phyloP scores from a whole-genome alignment of 768 basidiomycete species.

The Botryobasidium botryosum region DNA sequence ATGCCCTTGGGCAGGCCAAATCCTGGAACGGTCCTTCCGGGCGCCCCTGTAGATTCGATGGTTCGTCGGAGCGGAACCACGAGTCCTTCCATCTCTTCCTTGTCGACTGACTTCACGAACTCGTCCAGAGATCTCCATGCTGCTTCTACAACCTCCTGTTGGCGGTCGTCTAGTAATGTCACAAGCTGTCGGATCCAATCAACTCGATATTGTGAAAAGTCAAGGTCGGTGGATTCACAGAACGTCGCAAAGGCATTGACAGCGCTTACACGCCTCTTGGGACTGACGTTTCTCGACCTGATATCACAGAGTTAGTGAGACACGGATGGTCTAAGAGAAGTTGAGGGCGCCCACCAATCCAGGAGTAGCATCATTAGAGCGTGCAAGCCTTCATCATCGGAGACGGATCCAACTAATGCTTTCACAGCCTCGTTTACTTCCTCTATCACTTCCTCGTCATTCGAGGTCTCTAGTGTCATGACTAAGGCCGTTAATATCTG shows the following conservation, averaged over 20 bases:
- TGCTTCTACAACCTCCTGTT: slow-evolving; percentile 38
- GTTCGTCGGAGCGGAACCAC: slow-evolving; percentile 79
- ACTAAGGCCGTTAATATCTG: slow-evolving; percentile 67
- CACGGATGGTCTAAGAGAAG: background rate
- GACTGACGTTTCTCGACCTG: slow-evolving; percentile 67
- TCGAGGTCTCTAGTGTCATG: slow-evolving; percentile 45
- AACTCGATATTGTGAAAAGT: slow-evolving; percentile 68
- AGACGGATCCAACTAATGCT: slow-evolving; percentile 61
- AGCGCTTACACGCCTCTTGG: slow-evolving; percentile 57
- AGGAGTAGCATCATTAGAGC: slow-evolving; percentile 77
- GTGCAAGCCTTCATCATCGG: slow-evolving; percentile 76
- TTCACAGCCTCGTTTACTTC: slow-evolving; percentile 63
- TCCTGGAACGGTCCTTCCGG: slow-evolving; percentile 64
- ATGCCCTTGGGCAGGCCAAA: slow-evolving; percentile 76
- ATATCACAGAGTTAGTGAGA: background rate
- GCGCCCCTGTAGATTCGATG: slow-evolving; percentile 70
- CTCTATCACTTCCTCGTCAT: slow-evolving; percentile 46
- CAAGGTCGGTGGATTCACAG: slow-evolving; percentile 68
- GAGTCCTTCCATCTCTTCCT: slow-evolving; percentile 82
- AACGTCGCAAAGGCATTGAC: slow-evolving; percentile 65
- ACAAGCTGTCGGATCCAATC: slow-evolving; percentile 92
- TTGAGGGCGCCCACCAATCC: slow-evolving; percentile 46
- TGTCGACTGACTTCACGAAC: slow-evolving; percentile 79
- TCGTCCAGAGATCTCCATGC: slow-evolving; percentile 72
- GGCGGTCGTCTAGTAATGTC: slow-evolving; percentile 58